These are phyloP conservation scores for Lepidium aucheri DNA, from an alignment of 345 rosid genomes.

Conservation along the genomic window DNA sequence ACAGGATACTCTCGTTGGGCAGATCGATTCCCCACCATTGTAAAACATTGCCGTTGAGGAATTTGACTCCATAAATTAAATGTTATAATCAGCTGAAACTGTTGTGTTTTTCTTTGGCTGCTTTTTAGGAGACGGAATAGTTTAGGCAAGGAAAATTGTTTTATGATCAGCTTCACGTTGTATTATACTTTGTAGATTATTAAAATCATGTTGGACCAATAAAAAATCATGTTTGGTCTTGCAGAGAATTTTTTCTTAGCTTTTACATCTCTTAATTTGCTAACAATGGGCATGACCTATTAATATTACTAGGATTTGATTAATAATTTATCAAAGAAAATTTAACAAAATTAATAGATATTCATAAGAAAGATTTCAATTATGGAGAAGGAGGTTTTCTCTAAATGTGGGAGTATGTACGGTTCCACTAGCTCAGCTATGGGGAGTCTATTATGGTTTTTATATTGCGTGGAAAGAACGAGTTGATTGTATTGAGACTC, in stretches of 20 bases:
- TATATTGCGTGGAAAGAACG: too few relatives aligned
- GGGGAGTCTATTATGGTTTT: too few relatives aligned
- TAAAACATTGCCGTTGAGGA: constrained; percentile 2
- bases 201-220: not conserved
- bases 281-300: too few relatives aligned
- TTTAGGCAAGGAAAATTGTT: not conserved
- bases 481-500: too few relatives aligned
- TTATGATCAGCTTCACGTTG: not conserved
- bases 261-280: not conserved
- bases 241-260: not conserved
- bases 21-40: constrained; percentile 41
- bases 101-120: not conserved
- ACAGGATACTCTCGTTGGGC: constrained; percentile 64
- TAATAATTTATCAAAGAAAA: not conserved
- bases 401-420: too few relatives aligned
- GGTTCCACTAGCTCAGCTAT: too few relatives aligned
- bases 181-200: not conserved
- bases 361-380: not conserved
- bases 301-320: too few relatives aligned
- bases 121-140: not conserved
- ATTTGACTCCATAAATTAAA: not conserved
- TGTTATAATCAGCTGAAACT: not conserved
- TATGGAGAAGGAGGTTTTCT: too few relatives aligned
- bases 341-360: not conserved
- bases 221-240: not conserved